Evolutionary conservation across 1,284 basidiomycete genomes (phyloP).

Genomic region (Pseudozyma hubeiensis): DNA sequence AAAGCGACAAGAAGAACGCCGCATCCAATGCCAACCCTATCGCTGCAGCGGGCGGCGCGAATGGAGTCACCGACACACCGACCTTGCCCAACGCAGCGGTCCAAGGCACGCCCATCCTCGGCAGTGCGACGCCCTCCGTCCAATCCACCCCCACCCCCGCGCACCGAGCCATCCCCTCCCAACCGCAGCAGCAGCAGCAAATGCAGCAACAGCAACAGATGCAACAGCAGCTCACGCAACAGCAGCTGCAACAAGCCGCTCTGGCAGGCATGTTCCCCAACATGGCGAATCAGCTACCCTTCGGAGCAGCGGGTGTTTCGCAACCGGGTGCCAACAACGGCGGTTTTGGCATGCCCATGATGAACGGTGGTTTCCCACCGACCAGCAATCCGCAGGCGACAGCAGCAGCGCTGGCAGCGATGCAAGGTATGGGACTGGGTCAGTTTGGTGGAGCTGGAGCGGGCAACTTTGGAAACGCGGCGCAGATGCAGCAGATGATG

Average conservation of each 20-base stretch:
- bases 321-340: neutral
- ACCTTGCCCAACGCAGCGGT: slow-evolving; percentile 1
- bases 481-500: slow-evolving; percentile 51
- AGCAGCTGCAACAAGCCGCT: slow-evolving; percentile 27
- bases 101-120: slow-evolving; percentile 38
- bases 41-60: slow-evolving; percentile 1
- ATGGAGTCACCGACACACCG: slow-evolving; percentile 3
- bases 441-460: slow-evolving; percentile 21
- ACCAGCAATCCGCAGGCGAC: slow-evolving; percentile 26
- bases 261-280: slow-evolving; percentile 24
- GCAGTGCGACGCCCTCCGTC: slow-evolving; percentile 40
- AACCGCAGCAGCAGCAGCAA: slow-evolving; percentile 26
- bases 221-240: slow-evolving; percentile 28
- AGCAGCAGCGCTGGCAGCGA: slow-evolving; percentile 31
- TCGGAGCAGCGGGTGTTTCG: slow-evolving; percentile 1
- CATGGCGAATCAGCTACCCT: slow-evolving; percentile 21
- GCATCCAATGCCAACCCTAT: neutral
- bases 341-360: slow-evolving; percentile 33
- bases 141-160: slow-evolving; percentile 48
- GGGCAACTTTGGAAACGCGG: slow-evolving; percentile 22
- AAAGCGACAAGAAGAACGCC: slow-evolving; percentile 35
- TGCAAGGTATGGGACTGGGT: slow-evolving; percentile 32
- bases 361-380: slow-evolving; percentile 31
- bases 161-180: slow-evolving; percentile 40
- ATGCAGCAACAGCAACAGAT: slow-evolving; percentile 23